Percentiles rank a stretch among this genome's conserved stretches.
These are phyloP conservation scores for Diplocarpon rosae DNA, from an alignment of 2,329 filamentous ascomycete species.

Conservation along the genomic window DNA sequence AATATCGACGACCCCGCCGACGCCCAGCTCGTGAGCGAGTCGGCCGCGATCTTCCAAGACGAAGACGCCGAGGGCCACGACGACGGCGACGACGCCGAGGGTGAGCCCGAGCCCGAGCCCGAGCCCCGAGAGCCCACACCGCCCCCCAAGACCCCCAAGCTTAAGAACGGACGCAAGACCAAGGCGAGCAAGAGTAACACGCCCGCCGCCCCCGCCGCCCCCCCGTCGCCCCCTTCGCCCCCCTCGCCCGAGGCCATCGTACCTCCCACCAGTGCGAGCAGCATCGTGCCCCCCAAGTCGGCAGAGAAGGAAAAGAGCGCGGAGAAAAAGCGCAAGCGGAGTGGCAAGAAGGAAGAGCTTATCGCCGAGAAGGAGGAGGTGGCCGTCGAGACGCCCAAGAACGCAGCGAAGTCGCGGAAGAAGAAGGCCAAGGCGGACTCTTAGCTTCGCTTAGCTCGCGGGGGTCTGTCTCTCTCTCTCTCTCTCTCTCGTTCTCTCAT, in stretches of 20 bases:
- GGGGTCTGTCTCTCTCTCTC: background rate
- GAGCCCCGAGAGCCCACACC: slow-evolving; percentile 31
- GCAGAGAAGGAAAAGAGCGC: slow-evolving; percentile 33
- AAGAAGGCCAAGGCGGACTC: slow-evolving; percentile 43
- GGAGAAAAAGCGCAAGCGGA: slow-evolving; percentile 52
- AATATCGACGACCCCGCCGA: slow-evolving; percentile 36
- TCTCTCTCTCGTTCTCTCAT: background rate
- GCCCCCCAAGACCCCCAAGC: slow-evolving; percentile 46
- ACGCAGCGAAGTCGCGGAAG: slow-evolving; percentile 23
- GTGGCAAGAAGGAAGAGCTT: slow-evolving; percentile 36
- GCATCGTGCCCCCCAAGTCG: slow-evolving; percentile 16
- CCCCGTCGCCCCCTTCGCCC: slow-evolving; percentile 28
- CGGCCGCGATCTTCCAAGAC: slow-evolving; percentile 17
- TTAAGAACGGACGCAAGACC: slow-evolving; percentile 31
- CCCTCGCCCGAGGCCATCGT: slow-evolving; percentile 13
- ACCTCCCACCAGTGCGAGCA: slow-evolving; percentile 12
- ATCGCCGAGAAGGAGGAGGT: slow-evolving; percentile 36
- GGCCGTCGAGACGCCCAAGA: slow-evolving; percentile 21
- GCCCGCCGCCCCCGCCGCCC: slow-evolving; percentile 31
- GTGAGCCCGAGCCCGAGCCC: slow-evolving; percentile 31
- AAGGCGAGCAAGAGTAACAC: slow-evolving; percentile 19
- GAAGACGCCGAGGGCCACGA: slow-evolving; percentile 32
- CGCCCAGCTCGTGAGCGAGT: slow-evolving; percentile 39
- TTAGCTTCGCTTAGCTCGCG: slow-evolving; percentile 22
- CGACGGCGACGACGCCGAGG: slow-evolving; percentile 25